Evolutionary conservation across 352 stramenopile genomes (phyloP).

Genomic region (Phytophthora multivora): DNA sequence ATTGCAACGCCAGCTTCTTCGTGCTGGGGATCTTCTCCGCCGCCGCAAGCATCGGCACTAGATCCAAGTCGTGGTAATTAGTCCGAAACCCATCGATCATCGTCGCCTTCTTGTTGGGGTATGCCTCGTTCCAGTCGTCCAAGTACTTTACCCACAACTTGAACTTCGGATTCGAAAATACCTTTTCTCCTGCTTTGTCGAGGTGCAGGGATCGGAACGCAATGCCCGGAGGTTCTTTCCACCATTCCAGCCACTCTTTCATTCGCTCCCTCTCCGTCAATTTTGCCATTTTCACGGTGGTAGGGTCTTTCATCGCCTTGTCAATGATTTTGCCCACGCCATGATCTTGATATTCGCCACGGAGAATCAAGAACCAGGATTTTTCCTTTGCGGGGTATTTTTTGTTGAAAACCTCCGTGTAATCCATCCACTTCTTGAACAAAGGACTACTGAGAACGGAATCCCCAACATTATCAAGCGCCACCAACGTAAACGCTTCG

Average conservation of each 20-base stretch:
- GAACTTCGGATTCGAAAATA: not conserved
- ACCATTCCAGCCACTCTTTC: not conserved
- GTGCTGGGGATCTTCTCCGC: not conserved
- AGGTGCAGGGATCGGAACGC: not conserved
- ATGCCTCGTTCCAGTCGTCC: not conserved
- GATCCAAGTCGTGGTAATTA: not conserved
- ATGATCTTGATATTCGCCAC: not conserved
- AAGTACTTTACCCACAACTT: not conserved
- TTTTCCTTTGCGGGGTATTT: not conserved
- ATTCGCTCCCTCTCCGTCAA: not conserved
- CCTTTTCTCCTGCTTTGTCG: not conserved
- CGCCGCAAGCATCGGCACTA: not conserved
- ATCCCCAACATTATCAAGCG: not conserved
- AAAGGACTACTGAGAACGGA: not conserved
- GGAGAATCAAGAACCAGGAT: not conserved
- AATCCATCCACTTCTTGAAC: not conserved
- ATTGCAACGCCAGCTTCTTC: not conserved
- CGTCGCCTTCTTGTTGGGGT: not conserved
- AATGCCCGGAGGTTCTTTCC: too few species aligned
- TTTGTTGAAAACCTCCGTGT: conserved; percentile 1
- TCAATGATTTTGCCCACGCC: not conserved
- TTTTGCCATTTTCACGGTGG: not conserved
- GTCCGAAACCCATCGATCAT: not conserved
- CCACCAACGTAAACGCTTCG: not conserved
- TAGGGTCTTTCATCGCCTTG: not conserved